phyloP scores from a whole-genome alignment of 768 basidiomycete species.

The Lentinula aciculospora region DNA sequence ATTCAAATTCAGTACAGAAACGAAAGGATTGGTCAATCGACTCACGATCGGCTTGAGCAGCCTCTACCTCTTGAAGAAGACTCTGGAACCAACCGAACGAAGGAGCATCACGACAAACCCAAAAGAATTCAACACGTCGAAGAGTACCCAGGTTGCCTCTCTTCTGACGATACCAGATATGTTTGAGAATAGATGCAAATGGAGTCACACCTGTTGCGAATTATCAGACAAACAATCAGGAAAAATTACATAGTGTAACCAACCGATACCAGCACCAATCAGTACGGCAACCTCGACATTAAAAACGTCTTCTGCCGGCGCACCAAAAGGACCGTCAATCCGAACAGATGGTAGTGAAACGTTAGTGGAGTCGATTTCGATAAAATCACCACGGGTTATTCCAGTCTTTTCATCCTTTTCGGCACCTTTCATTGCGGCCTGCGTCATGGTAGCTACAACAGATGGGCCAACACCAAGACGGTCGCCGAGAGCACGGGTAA shows the following conservation, averaged over 20 bases:
- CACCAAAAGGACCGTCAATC: slow-evolving; percentile 91
- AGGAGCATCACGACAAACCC: slow-evolving; percentile 91
- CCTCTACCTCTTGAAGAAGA: slow-evolving; percentile 82
- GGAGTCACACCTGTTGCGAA: slow-evolving; percentile 71
- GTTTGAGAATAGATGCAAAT: slow-evolving; percentile 91
- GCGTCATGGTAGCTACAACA: slow-evolving; percentile 73
- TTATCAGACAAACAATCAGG: neutral
- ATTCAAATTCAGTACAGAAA: slow-evolving; percentile 11
- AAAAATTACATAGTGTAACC: slow-evolving; percentile 15
- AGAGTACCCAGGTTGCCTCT: slow-evolving; percentile 72
- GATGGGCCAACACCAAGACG: slow-evolving; percentile 78
- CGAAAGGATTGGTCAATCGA: slow-evolving; percentile 10
- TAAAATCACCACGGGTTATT: slow-evolving; percentile 64
- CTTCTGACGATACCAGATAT: slow-evolving; percentile 93
- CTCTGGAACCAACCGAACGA: slow-evolving; percentile 98
- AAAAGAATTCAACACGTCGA: slow-evolving; percentile 90
- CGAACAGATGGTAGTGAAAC: slow-evolving; percentile 62
- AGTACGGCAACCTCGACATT: slow-evolving; percentile 83
- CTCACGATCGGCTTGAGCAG: slow-evolving; percentile 85
- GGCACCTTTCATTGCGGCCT: slow-evolving; percentile 68
- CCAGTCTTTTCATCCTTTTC: slow-evolving; percentile 53
- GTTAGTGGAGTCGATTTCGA: slow-evolving; percentile 61
- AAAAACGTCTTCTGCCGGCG: slow-evolving; percentile 90
- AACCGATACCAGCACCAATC: slow-evolving; percentile 90
- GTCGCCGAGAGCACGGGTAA: slow-evolving; percentile 77